These are phyloP conservation scores for Fagopyrum esculentum DNA, from an alignment of 148 eudicot genomes.

Conservation along the genomic window DNA sequence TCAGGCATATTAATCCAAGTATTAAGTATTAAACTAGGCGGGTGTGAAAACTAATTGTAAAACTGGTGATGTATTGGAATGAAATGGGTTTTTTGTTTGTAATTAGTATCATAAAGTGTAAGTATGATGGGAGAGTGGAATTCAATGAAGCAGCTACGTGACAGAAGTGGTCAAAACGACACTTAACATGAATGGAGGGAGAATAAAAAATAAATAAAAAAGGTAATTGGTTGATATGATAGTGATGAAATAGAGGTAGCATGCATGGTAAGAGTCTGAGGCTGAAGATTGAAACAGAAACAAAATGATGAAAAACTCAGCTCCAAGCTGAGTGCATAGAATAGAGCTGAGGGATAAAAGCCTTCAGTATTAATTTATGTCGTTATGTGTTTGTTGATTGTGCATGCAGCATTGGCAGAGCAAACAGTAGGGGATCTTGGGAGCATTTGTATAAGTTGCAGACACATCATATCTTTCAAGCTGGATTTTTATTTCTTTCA, in stretches of 20 bases:
- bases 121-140: too few relatives aligned
- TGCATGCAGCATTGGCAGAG: not conserved
- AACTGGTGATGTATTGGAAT: too few relatives aligned
- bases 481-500: not conserved
- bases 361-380: not conserved
- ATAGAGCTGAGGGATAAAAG: not conserved
- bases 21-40: too few relatives aligned
- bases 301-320: not conserved
- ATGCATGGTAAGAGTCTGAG: not conserved
- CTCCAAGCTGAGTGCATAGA: not conserved
- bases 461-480: not conserved
- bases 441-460: constrained; percentile 6
- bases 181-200: not conserved
- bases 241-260: not conserved
- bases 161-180: too few relatives aligned
- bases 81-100: too few relatives aligned
- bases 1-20: too few relatives aligned
- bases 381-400: not conserved
- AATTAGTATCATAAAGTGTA: too few relatives aligned
- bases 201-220: not conserved
- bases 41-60: too few relatives aligned
- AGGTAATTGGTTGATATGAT: not conserved
- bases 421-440: not conserved
- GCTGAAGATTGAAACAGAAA: constrained; percentile 3
- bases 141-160: too few relatives aligned